A percentile compares a stretch with the other conserved stretches of the same genome.
Evolutionary conservation across 2,329 filamentous ascomycete species (phyloP).

Genomic region (Penicillium sp.): DNA sequence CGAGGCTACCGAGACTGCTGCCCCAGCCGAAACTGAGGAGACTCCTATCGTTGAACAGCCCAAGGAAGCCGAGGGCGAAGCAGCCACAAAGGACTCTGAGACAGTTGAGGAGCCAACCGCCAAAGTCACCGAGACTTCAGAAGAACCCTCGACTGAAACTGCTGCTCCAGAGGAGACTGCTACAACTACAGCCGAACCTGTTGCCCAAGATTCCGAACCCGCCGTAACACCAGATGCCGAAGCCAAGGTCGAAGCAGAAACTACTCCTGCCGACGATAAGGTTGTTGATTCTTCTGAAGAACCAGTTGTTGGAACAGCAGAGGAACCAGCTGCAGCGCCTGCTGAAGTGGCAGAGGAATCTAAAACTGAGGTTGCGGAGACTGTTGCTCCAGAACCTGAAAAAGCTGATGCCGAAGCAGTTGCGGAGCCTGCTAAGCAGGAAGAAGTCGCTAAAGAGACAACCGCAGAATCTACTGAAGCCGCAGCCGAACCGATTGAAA

Average conservation of each 20-base stretch:
- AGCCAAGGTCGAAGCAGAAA: background rate
- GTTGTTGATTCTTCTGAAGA: background rate
- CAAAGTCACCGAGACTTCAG: conserved; percentile 1
- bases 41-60: background rate
- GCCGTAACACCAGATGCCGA: background rate
- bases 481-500: background rate
- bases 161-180: background rate
- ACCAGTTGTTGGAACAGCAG: background rate
- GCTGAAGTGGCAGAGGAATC: background rate
- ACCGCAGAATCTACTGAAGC: background rate
- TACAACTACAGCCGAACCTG: background rate
- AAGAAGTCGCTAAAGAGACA: background rate
- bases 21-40: background rate
- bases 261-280: background rate
- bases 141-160: background rate
- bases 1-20: conserved; percentile 16
- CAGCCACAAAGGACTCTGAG: background rate
- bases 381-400: background rate
- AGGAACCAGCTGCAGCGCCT: background rate
- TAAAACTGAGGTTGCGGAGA: background rate
- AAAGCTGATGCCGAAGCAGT: background rate
- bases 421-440: background rate
- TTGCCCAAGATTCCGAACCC: background rate
- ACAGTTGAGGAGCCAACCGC: background rate
- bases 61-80: background rate